Percentiles rank a stretch among this genome's conserved stretches.
Conservation (phyloP, 768 basidiomycete species). For the Candolleomyces eurysporus region DNA sequence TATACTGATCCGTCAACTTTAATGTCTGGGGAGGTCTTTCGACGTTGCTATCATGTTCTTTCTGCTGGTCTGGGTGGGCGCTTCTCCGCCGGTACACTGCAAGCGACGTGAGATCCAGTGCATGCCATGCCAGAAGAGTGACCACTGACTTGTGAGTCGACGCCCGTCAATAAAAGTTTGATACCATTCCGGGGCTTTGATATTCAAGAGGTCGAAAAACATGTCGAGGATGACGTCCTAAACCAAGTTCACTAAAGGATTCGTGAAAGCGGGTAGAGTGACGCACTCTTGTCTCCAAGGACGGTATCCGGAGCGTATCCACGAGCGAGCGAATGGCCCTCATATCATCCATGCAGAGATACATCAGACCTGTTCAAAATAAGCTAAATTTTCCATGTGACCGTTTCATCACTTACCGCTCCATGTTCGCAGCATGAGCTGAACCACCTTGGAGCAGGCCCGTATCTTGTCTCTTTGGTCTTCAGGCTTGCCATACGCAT, state of each 20-base stretch:
- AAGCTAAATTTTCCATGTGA: not conserved
- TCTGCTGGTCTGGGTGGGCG: conserved; percentile 27
- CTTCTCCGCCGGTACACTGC: conserved; percentile 60
- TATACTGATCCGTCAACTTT: conserved; percentile 90
- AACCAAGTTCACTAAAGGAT: not conserved
- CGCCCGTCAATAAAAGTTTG: conserved; percentile 89
- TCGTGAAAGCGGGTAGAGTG: not conserved
- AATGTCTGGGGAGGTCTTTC: conserved; percentile 57
- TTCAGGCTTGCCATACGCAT: conserved; percentile 82
- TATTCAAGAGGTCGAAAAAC: conserved; percentile 90
- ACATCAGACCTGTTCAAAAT: conserved; percentile 69
- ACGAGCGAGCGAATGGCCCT: conserved; percentile 82
- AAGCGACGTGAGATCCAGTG: conserved; percentile 4
- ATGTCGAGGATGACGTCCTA: conserved; percentile 93
- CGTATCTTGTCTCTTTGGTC: conserved; percentile 80
- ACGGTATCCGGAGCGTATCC: conserved; percentile 85
- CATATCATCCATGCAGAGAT: conserved; percentile 89
- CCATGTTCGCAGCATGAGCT: conserved; percentile 87
- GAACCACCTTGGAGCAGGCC: conserved; percentile 73
- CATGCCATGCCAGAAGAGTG: too few relatives aligned
- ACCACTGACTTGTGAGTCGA: conserved; percentile 69
- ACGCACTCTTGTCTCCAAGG: conserved; percentile 77
- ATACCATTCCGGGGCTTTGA: conserved; percentile 91
- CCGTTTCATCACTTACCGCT: conserved; percentile 59
- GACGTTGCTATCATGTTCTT: conserved; percentile 26